Percentiles rank a stretch among this genome's conserved stretches.
These are phyloP conservation scores for Corrigiola litoralis DNA, from an alignment of 179 eudicot species.

Conservation along the genomic window DNA sequence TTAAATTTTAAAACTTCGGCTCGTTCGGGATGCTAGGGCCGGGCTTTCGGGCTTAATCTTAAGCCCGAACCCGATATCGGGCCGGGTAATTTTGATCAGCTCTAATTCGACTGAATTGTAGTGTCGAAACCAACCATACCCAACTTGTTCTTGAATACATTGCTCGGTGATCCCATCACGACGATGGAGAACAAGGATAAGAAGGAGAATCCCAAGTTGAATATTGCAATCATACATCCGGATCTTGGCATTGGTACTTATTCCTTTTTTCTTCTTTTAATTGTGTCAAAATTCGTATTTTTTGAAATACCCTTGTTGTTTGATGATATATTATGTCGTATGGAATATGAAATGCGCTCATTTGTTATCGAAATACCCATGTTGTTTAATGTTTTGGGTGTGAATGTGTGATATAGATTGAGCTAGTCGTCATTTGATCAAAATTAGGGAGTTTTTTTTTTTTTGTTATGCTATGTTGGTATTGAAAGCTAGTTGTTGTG, in stretches of 20 bases:
- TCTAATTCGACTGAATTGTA: too few species aligned
- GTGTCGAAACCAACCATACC: too few species aligned
- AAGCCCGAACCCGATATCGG: too few species aligned
- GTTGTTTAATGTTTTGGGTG: background rate
- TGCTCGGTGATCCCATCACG: background rate
- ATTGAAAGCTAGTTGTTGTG: too few species aligned
- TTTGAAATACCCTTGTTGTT: background rate
- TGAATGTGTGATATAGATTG: background rate
- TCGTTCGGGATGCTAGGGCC: too few species aligned
- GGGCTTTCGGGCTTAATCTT: too few species aligned
- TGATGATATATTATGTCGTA: background rate
- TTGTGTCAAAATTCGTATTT: background rate
- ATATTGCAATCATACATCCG: constrained; percentile 79
- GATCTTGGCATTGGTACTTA: constrained; percentile 80
- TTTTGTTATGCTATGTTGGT: too few species aligned
- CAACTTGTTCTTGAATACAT: background rate
- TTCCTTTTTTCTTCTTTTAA: background rate
- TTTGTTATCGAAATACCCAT: too few species aligned
- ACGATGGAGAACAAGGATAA: constrained; percentile 25
- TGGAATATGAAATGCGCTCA: background rate
- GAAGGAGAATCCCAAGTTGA: constrained; percentile 41
- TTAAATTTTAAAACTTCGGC: too few species aligned
- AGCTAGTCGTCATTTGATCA: too few species aligned
- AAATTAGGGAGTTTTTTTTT: too few species aligned
- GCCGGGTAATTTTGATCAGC: too few species aligned